These are phyloP conservation scores for Pythium angustatum DNA, from an alignment of 352 stramenopile genomes.

Conservation along the genomic window DNA sequence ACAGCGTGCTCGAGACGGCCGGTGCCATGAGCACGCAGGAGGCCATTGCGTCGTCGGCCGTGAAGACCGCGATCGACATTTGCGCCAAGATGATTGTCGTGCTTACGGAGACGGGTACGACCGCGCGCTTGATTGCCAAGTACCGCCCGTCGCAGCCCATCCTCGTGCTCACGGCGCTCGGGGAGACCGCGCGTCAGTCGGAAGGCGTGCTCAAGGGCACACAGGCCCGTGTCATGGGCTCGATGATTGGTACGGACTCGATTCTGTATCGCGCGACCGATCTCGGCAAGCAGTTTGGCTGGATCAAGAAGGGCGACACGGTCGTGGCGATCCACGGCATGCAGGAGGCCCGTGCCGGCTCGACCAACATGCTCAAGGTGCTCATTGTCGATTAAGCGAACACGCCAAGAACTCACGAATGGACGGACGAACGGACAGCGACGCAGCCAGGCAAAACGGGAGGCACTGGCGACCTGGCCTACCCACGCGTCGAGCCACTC, in stretches of 20 bases:
- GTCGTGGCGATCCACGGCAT: conserved; percentile 90
- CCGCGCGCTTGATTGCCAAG: conserved; percentile 94
- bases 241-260: conserved; percentile 90
- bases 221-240: conserved; percentile 71
- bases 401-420: too few species aligned
- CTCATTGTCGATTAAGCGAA: conserved; percentile 78
- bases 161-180: conserved; percentile 78
- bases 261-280: conserved; percentile 89
- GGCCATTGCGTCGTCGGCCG: conserved; percentile 95
- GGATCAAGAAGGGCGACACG: conserved; percentile 86
- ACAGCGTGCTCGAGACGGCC: conserved; percentile 65
- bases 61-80: conserved; percentile 98
- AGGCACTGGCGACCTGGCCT: too few species aligned
- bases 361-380: conserved; percentile 93
- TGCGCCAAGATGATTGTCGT: conserved; percentile 97
- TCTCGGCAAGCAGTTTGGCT: conserved; percentile 85
- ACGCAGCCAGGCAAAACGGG: neutral
- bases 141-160: conserved; percentile 90
- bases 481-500: too few species aligned
- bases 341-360: conserved; percentile 84
- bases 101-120: conserved; percentile 94
- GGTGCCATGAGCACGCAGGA: conserved; percentile 87
- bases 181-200: conserved; percentile 50
- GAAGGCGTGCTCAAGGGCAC: conserved; percentile 72
- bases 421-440: too few species aligned